Evolutionary conservation across 768 basidiomycete genomes (phyloP).

Genomic region (Lepiota brunneoincarnata): DNA sequence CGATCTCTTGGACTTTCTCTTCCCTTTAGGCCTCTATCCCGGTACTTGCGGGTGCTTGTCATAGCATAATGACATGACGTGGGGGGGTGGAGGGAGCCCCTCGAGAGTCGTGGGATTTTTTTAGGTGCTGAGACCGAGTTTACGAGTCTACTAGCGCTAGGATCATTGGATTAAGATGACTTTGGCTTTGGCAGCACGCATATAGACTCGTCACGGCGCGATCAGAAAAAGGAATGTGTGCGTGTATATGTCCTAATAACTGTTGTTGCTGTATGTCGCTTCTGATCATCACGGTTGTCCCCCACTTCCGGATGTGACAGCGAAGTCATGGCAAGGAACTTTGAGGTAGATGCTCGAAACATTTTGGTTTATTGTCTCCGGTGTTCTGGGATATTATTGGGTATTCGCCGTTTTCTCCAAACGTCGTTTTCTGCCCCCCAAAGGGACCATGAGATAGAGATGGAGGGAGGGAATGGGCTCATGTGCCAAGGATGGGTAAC

Average conservation of each 20-base stretch:
- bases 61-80: conserved; percentile 3
- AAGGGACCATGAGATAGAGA: not conserved
- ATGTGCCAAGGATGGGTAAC: not conserved
- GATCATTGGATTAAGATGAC: conserved; percentile 3
- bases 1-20: too few relatives aligned
- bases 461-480: not conserved
- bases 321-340: conserved; percentile 3
- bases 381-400: conserved; percentile 10
- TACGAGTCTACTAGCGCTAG: not conserved
- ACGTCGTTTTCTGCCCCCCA: not conserved
- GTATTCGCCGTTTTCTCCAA: conserved; percentile 11
- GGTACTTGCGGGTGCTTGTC: conserved; percentile 1
- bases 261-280: not conserved
- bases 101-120: not conserved
- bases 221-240: conserved; percentile 3
- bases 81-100: not conserved
- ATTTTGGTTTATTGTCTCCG: conserved; percentile 9
- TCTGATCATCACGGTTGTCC: not conserved
- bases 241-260: not conserved
- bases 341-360: conserved; percentile 1
- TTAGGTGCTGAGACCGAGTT: not conserved
- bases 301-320: conserved; percentile 6
- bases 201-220: not conserved
- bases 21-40: not conserved
- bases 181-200: not conserved